Evolutionary conservation across 805 yeast genomes (phyloP), one percentile per base, ranked within the genome.

Genomic region (Lipomyces mesembrius): DNA sequence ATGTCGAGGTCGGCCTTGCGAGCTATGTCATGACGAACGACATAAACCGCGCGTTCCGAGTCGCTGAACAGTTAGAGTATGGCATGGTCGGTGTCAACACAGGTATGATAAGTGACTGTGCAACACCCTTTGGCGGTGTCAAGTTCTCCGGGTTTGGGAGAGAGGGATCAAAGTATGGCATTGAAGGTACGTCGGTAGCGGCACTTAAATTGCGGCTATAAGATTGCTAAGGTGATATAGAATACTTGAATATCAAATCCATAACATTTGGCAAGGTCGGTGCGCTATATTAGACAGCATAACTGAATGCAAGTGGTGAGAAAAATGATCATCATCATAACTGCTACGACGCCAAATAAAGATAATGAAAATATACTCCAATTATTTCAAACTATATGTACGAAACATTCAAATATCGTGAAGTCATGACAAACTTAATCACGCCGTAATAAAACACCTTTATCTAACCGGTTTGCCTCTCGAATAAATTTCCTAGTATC

Each of bases 41-140:
- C 76, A 76, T 86, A 64, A 75, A 80, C 59, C 82, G 87, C 59
- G 80, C 88, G 8, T 82, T 87, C 77, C 80, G 83, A 63, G 85
- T 88, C 8, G 87, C 90, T 39, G 92, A 89, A 77, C 85, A 81
- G 32, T 80, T 91, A 61, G 86, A 91, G 71, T 86, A 83, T 35
- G 96, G 96, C 59, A 91, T 91, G 96, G 84, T 91, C 62, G 95
- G 95, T 54, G 87, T 86, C 65, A 91, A 91, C 78, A 85, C 92
- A 11, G 95, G 95, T 34, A 79, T 84, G 11, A 84, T 91, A 63
- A 85, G 91, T 20, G 94, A 80, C 71, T 74, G 78, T n/a, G 79
- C 82, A 29, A 72, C 79, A 59, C 83, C 83, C 25, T 83, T 83
- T 67, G 86, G 91, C 43, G 91, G 91, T 63, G 80, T 87, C 59